These are phyloP conservation scores for Aspergillus ustus DNA, from an alignment of 2,329 filamentous ascomycete species.

Conservation along the genomic window DNA sequence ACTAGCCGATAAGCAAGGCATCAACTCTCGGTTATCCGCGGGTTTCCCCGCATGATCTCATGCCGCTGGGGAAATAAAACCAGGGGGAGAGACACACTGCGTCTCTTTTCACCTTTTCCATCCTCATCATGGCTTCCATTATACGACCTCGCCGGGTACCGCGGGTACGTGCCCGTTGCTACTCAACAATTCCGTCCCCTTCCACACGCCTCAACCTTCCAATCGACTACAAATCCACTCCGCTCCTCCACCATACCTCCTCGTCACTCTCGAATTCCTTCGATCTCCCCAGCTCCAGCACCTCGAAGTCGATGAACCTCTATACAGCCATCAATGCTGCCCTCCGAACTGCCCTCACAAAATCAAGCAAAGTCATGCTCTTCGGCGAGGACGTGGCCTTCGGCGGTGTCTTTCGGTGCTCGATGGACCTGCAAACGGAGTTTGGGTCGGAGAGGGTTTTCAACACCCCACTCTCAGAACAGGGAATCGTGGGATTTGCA, in stretches of 20 bases:
- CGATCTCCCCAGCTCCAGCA: slow-evolving; percentile 73
- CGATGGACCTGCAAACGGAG: slow-evolving; percentile 84
- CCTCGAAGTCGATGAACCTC: slow-evolving; percentile 86
- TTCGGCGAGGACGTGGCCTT: slow-evolving; percentile 98
- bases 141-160: slow-evolving; percentile 21
- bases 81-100: slow-evolving; percentile 4
- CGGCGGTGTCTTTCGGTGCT: slow-evolving; percentile 93
- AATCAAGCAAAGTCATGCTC: slow-evolving; percentile 83
- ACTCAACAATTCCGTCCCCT: slow-evolving; percentile 53
- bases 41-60: slow-evolving; percentile 28
- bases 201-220: slow-evolving; percentile 76
- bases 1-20: slow-evolving; percentile 12
- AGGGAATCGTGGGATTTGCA: slow-evolving; percentile 92
- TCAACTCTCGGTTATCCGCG: slow-evolving; percentile 33
- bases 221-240: slow-evolving; percentile 81
- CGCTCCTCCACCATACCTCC: slow-evolving; percentile 79
- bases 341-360: slow-evolving; percentile 76
- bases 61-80: slow-evolving; percentile 16
- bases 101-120: not conserved
- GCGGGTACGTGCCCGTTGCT: slow-evolving; percentile 35
- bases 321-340: slow-evolving; percentile 95
- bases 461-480: slow-evolving; percentile 92
- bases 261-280: slow-evolving; percentile 71
- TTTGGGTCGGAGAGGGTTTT: slow-evolving; percentile 90
- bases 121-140: slow-evolving; percentile 19